These are phyloP conservation scores for Kwoniella shandongensis DNA, from an alignment of 768 basidiomycete species.

Conservation along the genomic window DNA sequence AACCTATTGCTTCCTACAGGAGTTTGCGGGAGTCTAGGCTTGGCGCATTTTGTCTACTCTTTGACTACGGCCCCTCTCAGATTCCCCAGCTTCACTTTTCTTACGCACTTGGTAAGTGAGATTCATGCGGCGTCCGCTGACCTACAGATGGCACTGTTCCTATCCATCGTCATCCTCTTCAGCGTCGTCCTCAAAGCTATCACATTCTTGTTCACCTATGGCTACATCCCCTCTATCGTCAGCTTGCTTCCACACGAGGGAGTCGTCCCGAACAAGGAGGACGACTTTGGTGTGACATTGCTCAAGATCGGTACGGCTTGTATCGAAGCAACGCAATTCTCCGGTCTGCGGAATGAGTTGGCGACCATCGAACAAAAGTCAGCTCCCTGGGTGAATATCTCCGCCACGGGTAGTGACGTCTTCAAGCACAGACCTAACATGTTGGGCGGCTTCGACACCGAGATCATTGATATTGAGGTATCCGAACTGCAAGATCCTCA, in stretches of 20 bases:
- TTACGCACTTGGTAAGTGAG: conserved; percentile 44
- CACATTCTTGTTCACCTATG: conserved; percentile 45
- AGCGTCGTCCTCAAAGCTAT: conserved; percentile 35
- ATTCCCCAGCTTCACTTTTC: conserved; percentile 48
- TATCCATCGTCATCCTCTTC: conserved; percentile 34
- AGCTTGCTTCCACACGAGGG: conserved; percentile 45
- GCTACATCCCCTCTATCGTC: conserved; percentile 40
- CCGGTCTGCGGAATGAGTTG: conserved; percentile 43
- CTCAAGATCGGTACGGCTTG: conserved; percentile 48
- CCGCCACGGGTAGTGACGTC: conserved; percentile 20
- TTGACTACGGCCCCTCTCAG: conserved; percentile 42
- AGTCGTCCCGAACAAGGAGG: conserved; percentile 36
- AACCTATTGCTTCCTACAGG: conserved; percentile 43
- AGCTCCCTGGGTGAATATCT: conserved; percentile 39
- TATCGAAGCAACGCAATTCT: conserved; percentile 44
- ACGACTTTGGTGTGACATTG: conserved; percentile 46
- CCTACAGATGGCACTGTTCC: conserved; percentile 38
- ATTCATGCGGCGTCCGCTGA: neutral
- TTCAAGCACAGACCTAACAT: conserved; percentile 7
- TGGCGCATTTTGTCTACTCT: conserved; percentile 44
- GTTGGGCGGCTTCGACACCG: conserved; percentile 36
- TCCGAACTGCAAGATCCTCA: conserved; percentile 25
- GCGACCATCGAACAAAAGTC: conserved; percentile 26
- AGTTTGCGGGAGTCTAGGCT: conserved; percentile 38
- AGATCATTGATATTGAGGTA: conserved; percentile 43